These are phyloP conservation scores for Begonia peltatifolia DNA, from an alignment of 306 rosid genomes.

Conservation along the genomic window DNA sequence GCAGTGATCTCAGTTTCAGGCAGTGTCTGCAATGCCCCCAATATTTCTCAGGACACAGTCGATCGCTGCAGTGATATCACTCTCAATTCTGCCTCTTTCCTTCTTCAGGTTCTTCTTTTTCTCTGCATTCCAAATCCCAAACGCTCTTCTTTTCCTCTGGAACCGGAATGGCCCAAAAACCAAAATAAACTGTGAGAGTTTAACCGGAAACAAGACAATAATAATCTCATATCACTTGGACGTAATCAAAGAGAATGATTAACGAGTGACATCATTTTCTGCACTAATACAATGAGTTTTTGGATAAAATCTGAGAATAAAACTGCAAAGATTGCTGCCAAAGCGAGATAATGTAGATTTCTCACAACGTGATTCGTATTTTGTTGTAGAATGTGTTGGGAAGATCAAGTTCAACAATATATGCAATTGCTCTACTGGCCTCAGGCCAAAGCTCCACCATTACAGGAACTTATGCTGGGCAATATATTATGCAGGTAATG, in stretches of 20 bases:
- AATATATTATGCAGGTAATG: constrained; percentile 74
- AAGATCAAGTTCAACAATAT: constrained; percentile 50
- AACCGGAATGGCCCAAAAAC: too few species aligned
- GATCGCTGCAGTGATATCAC: constrained; percentile 37
- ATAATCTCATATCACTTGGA: too few species aligned
- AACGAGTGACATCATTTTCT: too few species aligned
- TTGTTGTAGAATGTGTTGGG: constrained; percentile 63
- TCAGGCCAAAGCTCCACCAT: constrained; percentile 94
- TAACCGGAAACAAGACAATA: too few species aligned
- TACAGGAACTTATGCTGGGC: constrained; percentile 93
- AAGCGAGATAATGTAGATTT: too few species aligned
- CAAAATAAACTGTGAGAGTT: too few species aligned
- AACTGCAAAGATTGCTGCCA: too few species aligned
- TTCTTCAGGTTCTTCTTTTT: constrained; percentile 50
- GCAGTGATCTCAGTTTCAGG: constrained; percentile 64
- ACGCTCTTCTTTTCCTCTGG: too few species aligned
- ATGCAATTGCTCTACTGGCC: constrained; percentile 78
- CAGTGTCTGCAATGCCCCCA: constrained; percentile 28
- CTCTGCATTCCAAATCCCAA: neutral
- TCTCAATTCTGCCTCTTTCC: constrained; percentile 70
- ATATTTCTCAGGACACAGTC: constrained; percentile 18
- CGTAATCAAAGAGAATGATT: too few species aligned
- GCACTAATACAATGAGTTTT: too few species aligned
- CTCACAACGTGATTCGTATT: too few species aligned
- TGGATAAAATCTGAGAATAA: too few species aligned